Base-by-base conservation (phyloP, 2,329 filamentous ascomycete genomes). In the Clonostachys byssicola region DNA sequence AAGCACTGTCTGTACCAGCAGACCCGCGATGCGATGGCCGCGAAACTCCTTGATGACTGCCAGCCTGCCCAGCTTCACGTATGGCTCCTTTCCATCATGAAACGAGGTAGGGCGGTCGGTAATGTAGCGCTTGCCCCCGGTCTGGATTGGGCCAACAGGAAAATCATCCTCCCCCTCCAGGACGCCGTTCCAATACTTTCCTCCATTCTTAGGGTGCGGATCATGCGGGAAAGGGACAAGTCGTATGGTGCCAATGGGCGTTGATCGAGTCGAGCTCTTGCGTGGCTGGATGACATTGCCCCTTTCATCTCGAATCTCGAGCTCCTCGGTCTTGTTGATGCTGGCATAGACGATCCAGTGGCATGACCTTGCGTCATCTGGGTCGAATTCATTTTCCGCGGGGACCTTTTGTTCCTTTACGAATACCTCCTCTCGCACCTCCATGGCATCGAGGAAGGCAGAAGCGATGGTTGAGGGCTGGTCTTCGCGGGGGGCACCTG, bases 291-390 rank as follows among this genome's bases (percentile, higher is more conserved):
- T 42, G 36, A 75, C 58, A 34, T 67, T 63, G 48, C 67, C 70
- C n/a, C 58, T 56, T 6, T 68, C 63, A 56, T 79, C 70, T 30
- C 65, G 68, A 41, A 69, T 56, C 60, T 76, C 73, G 6, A 63
- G 60, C 49, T 66, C 64, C 41, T 68, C 65, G 5, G 62, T 67
- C 43, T 66, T 71, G 46, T 77, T 77, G 47, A 86, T 75, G 14
- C 77, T 83, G 43, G 82, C 81, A 65, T 95, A 96, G n/a, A 85
- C 74, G 33, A 96, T 85, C 88, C 89, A 96, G 66, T 96, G 91
- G 68, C 85, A 92, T 55, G 83, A 85, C 35, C 88, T 80, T 1
- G 77, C 55, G 63, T 97, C 92, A 61, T 96, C 90, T 2, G 75
- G 70, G 70, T 96, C 92, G 54, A 89, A 77, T 64, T 97, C 92